Base-by-base conservation (phyloP, 2,329 filamentous ascomycete species). In the Colletotrichum destructivum region DNA sequence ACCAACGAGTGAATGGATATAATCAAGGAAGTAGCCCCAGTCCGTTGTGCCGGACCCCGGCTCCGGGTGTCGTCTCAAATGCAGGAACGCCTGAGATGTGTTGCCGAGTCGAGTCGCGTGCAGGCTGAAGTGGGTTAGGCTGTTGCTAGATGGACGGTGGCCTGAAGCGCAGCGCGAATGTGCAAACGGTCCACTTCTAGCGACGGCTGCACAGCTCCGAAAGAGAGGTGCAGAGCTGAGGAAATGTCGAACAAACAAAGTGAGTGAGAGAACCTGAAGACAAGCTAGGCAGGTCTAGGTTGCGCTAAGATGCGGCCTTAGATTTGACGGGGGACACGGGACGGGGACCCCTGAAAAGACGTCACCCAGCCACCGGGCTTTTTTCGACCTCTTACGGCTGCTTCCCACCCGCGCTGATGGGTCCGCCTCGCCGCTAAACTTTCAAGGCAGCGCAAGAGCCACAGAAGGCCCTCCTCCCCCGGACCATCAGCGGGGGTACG, bases 321-420 rank as follows among this genome's bases (percentile, higher is more conserved):
- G 61, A 56, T 44, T 66, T 31, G 66, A 65, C 46, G 44, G 66
- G 42, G 51, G 42, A 42, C 35, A 15, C 55, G 54, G 66, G 26
- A 64, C 42, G 47, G 68, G 69, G 59, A 69, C 69, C 69, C 69
- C 69, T 72, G 65, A 35, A 64, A 72, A 69, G 69, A 72, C 69
- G 69, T 72, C 69, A 72, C 69, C 69, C 69, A 72, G 69, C 69
- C 69, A 72, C 69, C 69, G 69, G 59, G 54, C 69, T 64, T 72
- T 72, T 71, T 71, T 52, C 59, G 23, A 44, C 52, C 62, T 61
- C 62, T 61, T 46, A 66, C 42, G 44, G 40, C 52, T 42, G 56
- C 56, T 51, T 38, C 23, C 55, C 23, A 35, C 55, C 47, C 61
- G 26, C 12, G 61, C 49, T 23, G 42, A 51, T 59, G 59, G 26